Base-by-base conservation (phyloP, 129 eudicot species). In the Daucus carota region DNA sequence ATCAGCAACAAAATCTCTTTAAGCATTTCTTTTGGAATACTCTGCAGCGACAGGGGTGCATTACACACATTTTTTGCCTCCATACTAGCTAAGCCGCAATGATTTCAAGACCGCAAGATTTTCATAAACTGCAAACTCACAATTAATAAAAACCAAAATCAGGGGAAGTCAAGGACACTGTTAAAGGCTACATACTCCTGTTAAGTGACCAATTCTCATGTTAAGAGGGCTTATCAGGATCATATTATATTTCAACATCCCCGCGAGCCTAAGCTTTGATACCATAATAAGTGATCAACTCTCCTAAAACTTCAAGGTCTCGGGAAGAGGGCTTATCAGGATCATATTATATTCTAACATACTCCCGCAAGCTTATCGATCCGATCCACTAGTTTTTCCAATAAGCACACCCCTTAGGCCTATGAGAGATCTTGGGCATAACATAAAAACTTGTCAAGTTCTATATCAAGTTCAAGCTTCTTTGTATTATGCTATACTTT, bases 21-120 rank as follows among this genome's bases (percentile, higher is more conserved):
- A 22, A 34, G n/a, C 38, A 69, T 69, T 41, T 69, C 73, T 69
- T 36, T 36, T 69, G 73, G 73, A 33, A 69, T 28, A 69, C 38
- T 8, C 44, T 69, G 73, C 17, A 69, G 44, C 28, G 43, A 18
- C 5, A 15, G 22, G 72, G 42, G 24, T 57, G 65, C 72, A 36
- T n/a, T 38, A 5, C 73, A 3, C 22, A 38, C 45, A 34, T 36
- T 34, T 5, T 38, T 69, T 41, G 31, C 45, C 29, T 36, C 73
- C 73, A 69, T 69, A 22, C 73, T 69, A 9, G 47, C 29, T 18
- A 43, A 13, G 6, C 0, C 3, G 73, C 24, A 31, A 57, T 57
- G 31, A 3, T 57, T 24, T 57, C 65, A 57, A 57, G 32, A 22
- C 63, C 8, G 26, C 29, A 54, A 6, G n/a, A 1, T 18, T 54